Evolutionary conservation across 1,284 basidiomycete species (phyloP).

Genomic region (Trametes versicolor): DNA sequence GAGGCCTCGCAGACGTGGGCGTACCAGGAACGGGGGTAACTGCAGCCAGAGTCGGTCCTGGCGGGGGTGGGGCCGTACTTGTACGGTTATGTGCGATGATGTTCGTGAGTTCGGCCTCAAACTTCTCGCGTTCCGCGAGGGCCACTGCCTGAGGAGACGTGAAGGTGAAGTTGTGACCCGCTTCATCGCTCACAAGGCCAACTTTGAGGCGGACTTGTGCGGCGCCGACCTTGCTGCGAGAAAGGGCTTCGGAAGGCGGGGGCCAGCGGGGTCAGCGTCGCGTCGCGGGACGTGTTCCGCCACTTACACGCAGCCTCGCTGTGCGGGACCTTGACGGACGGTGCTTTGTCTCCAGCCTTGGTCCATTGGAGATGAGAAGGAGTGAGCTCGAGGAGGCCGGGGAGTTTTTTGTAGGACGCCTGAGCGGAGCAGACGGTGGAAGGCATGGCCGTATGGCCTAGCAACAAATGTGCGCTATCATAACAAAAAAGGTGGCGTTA

Average conservation of each 20-base stretch:
- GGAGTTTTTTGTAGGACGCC: constrained; percentile 82
- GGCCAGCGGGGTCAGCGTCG: constrained; percentile 19
- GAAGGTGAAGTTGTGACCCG: constrained; percentile 85
- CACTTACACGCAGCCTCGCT: constrained; percentile 71
- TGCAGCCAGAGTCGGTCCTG: constrained; percentile 18
- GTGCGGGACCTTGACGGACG: constrained; percentile 68
- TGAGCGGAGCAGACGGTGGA: constrained; percentile 74
- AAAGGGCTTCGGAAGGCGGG: constrained; percentile 21
- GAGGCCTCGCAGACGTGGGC: constrained; percentile 39
- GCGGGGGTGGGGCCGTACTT: constrained; percentile 31
- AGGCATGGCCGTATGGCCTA: constrained; percentile 56
- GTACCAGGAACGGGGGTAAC: constrained; percentile 39
- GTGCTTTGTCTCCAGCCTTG: constrained; percentile 68
- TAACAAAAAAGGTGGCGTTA: too few species aligned
- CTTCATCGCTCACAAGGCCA: constrained; percentile 68
- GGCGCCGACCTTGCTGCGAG: constrained; percentile 84
- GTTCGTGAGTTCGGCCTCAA: constrained; percentile 79
- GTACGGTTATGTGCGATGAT: constrained; percentile 78
- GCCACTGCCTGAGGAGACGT: constrained; percentile 68
- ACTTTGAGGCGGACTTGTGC: constrained; percentile 81
- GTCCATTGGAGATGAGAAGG: constrained; percentile 77
- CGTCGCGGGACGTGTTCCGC: constrained; percentile 26
- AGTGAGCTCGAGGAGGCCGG: constrained; percentile 77
- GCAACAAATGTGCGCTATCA: too few species aligned
- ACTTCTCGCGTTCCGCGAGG: constrained; percentile 75